A percentile compares a stretch with the other conserved stretches of the same genome.
These are phyloP conservation scores for Plasmodium vivax DNA, from an alignment of 169 alveolate genomes.

Conservation along the genomic window DNA sequence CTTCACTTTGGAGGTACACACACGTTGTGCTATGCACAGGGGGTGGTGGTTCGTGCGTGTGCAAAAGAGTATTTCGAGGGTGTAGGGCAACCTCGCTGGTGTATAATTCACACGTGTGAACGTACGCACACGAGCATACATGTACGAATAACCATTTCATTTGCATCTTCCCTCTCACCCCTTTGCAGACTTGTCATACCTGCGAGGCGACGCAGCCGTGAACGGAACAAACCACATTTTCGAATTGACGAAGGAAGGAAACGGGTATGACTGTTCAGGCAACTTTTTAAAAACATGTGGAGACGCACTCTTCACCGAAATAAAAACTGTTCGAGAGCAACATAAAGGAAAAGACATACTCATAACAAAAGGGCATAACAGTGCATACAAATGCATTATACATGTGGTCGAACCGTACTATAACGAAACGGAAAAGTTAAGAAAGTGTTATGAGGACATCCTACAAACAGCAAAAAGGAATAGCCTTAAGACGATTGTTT, in stretches of 20 bases:
- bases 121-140: not conserved
- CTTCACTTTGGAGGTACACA: conserved; percentile 76
- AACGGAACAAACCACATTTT: conserved; percentile 68
- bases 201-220: conserved; percentile 64
- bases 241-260: conserved; percentile 64
- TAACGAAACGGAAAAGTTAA: conserved; percentile 52
- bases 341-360: conserved; percentile 48
- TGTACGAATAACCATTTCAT: not conserved
- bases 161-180: not conserved
- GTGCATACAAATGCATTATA: conserved; percentile 69
- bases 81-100: not conserved
- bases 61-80: not conserved
- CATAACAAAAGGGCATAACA: conserved; percentile 68
- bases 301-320: conserved; percentile 30
- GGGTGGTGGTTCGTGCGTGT: not conserved
- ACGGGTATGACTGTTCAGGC: conserved; percentile 75
- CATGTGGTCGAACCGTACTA: conserved; percentile 72
- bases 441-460: conserved; percentile 51
- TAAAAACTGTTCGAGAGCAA: conserved; percentile 24
- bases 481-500: conserved; percentile 53
- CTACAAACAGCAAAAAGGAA: conserved; percentile 50
- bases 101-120: not conserved
- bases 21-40: not conserved
- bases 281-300: conserved; percentile 75
- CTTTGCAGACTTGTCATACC: conserved; percentile 53